Conservation (phyloP, 768 basidiomycete genomes). For the Psilocybe sp. region DNA sequence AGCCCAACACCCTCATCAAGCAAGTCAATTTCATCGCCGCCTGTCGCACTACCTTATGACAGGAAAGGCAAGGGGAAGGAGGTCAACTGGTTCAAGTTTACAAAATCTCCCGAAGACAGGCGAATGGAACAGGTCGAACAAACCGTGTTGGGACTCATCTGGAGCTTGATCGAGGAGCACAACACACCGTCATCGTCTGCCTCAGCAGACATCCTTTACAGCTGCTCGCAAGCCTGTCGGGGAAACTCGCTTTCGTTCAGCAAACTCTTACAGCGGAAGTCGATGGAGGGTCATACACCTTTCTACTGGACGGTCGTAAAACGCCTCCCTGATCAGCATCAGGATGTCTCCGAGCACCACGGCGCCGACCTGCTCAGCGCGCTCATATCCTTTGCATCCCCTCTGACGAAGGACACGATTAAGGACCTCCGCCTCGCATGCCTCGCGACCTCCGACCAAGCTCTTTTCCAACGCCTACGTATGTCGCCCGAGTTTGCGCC, state of each 20-base stretch:
- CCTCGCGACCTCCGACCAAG: conserved; percentile 56
- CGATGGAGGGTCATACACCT: conserved; percentile 65
- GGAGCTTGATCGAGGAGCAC: conserved; percentile 50
- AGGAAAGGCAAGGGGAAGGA: conserved; percentile 30
- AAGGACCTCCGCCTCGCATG: conserved; percentile 69
- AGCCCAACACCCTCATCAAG: conserved; percentile 9
- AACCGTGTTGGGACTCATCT: conserved; percentile 53
- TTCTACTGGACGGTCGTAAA: conserved; percentile 77
- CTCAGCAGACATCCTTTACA: conserved; percentile 48
- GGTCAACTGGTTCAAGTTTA: conserved; percentile 33
- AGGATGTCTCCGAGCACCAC: conserved; percentile 16
- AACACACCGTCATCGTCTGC: conserved; percentile 19
- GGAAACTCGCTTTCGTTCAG: conserved; percentile 50
- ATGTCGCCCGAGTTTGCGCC: conserved; percentile 48
- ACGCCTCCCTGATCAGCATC: conserved; percentile 26
- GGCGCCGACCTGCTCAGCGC: conserved; percentile 41
- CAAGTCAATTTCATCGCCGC: conserved; percentile 8
- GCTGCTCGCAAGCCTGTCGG: conserved; percentile 62
- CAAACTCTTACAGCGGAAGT: conserved; percentile 58
- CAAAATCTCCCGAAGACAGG: conserved; percentile 20
- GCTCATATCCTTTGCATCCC: conserved; percentile 50
- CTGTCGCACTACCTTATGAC: conserved; percentile 10
- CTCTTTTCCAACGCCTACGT: conserved; percentile 55
- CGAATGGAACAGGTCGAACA: conserved; percentile 46
- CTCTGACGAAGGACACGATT: conserved; percentile 37